These are phyloP conservation scores for Zostera marina DNA, from an alignment of 116 monocot genomes.

Conservation along the genomic window DNA sequence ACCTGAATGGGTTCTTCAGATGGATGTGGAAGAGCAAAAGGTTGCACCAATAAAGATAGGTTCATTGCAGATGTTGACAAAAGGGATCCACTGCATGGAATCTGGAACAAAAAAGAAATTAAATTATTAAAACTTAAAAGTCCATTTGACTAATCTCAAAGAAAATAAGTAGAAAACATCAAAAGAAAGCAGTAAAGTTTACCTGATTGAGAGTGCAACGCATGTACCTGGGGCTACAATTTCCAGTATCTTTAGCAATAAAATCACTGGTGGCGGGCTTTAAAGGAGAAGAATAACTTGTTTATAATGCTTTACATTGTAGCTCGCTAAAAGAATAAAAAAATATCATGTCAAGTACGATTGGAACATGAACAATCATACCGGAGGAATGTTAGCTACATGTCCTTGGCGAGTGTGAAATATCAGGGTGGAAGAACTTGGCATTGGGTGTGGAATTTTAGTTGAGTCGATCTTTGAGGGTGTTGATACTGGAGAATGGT, in stretches of 20 bases:
- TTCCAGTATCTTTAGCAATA: constrained; percentile 77
- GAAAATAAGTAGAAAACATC: not conserved
- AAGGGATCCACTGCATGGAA: constrained; percentile 79
- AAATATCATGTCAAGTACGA: not conserved
- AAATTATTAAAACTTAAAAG: not conserved
- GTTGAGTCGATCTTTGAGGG: constrained; percentile 88
- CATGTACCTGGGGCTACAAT: constrained; percentile 93
- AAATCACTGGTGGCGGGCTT: constrained; percentile 81
- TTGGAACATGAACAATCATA: constrained; percentile 23
- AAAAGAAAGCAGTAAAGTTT: not conserved
- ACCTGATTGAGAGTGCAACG: constrained; percentile 91
- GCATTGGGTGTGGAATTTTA: constrained; percentile 80
- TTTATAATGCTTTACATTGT: not conserved
- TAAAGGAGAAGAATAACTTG: constrained; percentile 6
- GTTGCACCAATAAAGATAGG: constrained; percentile 78
- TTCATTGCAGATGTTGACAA: constrained; percentile 86
- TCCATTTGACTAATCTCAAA: not conserved
- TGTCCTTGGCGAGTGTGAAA: constrained; percentile 83
- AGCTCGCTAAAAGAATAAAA: not conserved
- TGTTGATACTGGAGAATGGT: constrained; percentile 36
- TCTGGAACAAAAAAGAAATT: constrained; percentile 20
- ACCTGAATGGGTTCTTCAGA: constrained; percentile 92
- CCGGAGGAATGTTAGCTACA: constrained; percentile 63
- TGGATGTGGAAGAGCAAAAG: constrained; percentile 77
- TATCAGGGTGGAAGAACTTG: constrained; percentile 30